phyloP scores from a whole-genome alignment of 2,329 filamentous ascomycete genomes.

The Penicillium sp. region DNA sequence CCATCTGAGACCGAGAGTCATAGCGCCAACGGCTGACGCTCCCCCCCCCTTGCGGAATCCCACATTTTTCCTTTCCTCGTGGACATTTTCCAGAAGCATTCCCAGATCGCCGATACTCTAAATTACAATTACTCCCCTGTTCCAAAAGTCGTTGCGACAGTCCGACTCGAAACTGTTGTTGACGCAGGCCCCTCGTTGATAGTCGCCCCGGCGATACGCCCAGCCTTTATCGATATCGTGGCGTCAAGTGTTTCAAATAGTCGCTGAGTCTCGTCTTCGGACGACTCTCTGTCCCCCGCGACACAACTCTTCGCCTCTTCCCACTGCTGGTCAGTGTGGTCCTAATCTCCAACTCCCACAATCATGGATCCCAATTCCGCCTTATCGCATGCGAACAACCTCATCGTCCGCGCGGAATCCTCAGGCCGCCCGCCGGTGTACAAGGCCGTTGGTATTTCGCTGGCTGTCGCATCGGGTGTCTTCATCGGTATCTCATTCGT shows the following conservation, averaged over 20 bases:
- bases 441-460: conserved; percentile 81
- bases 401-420: conserved; percentile 48
- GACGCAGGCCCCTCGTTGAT: background rate
- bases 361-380: conserved; percentile 20
- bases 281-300: conserved; percentile 21
- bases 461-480: conserved; percentile 81
- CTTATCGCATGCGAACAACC: conserved; percentile 40
- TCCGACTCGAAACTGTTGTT: background rate
- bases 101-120: conserved; percentile 5
- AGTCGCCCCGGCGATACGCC: conserved; percentile 9
- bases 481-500: conserved; percentile 97
- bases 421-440: conserved; percentile 58
- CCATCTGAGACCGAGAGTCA: background rate
- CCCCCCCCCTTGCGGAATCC: conserved; percentile 9
- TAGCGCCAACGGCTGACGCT: conserved; percentile 9
- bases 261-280: conserved; percentile 25
- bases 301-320: conserved; percentile 8
- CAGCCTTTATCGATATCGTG: conserved; percentile 13
- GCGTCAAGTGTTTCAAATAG: conserved; percentile 24
- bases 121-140: background rate
- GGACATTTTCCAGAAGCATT: conserved; percentile 19
- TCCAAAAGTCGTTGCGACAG: background rate
- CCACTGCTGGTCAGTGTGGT: conserved; percentile 46
- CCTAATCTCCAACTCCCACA: conserved; percentile 34
- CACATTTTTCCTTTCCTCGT: conserved; percentile 12